A percentile compares a stretch with the other conserved stretches of the same genome.
phyloP scores from a whole-genome alignment of 1,284 basidiomycete species.

The Boletus mariae region DNA sequence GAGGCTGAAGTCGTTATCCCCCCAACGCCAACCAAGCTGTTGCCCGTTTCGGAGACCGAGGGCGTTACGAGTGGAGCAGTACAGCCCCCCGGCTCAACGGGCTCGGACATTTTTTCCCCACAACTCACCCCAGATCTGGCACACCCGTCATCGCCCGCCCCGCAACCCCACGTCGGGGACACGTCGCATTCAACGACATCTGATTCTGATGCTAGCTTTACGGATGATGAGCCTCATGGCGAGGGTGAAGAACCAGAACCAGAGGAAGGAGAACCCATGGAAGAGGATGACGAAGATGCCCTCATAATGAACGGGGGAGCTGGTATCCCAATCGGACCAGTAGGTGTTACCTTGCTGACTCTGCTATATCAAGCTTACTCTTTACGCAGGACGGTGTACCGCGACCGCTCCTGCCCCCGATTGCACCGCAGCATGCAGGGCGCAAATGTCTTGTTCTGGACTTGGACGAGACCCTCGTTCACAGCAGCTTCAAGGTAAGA shows the following conservation, averaged over 20 bases:
- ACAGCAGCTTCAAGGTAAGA: conserved; percentile 86
- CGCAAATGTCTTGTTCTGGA: conserved; percentile 94
- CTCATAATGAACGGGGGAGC: conserved; percentile 79
- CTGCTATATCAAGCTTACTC: conserved; percentile 4
- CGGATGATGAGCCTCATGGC: conserved; percentile 45
- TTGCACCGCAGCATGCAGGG: conserved; percentile 71
- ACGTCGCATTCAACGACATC: conserved; percentile 32
- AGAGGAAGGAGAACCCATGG: conserved; percentile 50
- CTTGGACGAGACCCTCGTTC: conserved; percentile 93
- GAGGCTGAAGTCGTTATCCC: conserved; percentile 41
- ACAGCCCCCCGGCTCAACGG: conserved; percentile 54
- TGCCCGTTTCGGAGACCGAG: conserved; percentile 50
- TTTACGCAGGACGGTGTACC: conserved; percentile 73
- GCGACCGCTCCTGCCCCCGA: conserved; percentile 76
- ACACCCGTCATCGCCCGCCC: conserved; percentile 15
- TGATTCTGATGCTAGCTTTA: conserved; percentile 44
- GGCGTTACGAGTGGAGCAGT: conserved; percentile 52
- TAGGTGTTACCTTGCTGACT: conserved; percentile 36
- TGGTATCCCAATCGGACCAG: conserved; percentile 77
- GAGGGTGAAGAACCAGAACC: conserved; percentile 38
- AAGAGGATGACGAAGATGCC: conserved; percentile 74
- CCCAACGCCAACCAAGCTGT: conserved; percentile 41
- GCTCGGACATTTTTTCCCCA: conserved; percentile 33
- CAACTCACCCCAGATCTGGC: conserved; percentile 25
- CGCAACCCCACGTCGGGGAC: conserved; percentile 30